phyloP scores from a whole-genome alignment of 129 eudicot species.

The Centella asiatica region DNA sequence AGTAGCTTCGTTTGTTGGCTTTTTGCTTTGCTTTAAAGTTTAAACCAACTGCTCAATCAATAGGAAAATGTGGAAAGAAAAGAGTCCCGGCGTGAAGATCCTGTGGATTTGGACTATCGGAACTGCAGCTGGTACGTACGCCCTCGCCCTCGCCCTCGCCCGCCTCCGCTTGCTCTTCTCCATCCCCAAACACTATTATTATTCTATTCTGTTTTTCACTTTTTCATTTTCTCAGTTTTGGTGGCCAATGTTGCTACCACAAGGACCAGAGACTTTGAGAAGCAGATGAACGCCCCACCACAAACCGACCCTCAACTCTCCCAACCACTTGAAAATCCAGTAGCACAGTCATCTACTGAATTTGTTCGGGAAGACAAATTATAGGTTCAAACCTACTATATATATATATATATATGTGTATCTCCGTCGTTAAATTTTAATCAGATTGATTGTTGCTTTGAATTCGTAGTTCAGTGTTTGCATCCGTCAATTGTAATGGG shows the following conservation, averaged over 20 bases:
- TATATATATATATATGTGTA: too few relatives aligned
- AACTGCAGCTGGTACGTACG: slow-evolving; percentile 51
- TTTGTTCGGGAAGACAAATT: slow-evolving; percentile 11
- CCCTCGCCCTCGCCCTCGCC: background rate
- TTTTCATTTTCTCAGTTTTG: slow-evolving; percentile 23
- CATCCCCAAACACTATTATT: background rate
- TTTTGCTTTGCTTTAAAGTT: background rate
- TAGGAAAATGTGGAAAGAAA: slow-evolving; percentile 51
- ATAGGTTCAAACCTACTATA: background rate
- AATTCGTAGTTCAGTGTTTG: background rate
- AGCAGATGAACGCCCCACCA: slow-evolving; percentile 25
- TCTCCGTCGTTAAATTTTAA: background rate
- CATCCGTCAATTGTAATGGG: background rate
- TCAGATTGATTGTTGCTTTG: background rate
- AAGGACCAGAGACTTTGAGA: slow-evolving; percentile 47
- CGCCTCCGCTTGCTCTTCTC: background rate
- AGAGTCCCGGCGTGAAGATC: slow-evolving; percentile 72
- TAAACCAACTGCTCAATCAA: background rate
- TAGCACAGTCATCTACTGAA: too few relatives aligned
- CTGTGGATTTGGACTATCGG: slow-evolving; percentile 82
- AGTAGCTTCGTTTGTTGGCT: too few relatives aligned
- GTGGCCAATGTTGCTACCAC: slow-evolving; percentile 48
- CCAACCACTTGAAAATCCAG: too few relatives aligned
- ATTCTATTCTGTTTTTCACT: background rate
- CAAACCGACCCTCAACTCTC: background rate